Evolutionary conservation across 192 early-diverging fungal genomes (phyloP).

Genomic region (Ramicandelaber brevisporus): DNA sequence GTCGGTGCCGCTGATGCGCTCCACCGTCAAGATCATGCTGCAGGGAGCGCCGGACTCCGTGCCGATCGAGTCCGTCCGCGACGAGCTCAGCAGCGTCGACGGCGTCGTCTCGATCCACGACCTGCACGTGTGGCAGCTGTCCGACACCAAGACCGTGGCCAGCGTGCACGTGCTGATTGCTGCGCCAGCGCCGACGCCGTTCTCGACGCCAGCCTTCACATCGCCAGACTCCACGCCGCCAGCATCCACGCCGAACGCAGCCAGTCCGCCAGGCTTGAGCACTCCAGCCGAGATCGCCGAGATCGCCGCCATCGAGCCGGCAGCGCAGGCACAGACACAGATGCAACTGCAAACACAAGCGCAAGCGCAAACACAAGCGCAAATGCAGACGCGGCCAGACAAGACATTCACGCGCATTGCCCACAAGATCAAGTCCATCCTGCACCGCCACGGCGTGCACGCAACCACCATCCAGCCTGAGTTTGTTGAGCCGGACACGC

Average conservation of each 20-base stretch:
- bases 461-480: slow-evolving; percentile 82
- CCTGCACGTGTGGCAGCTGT: slow-evolving; percentile 79
- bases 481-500: slow-evolving; percentile 21
- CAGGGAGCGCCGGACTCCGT: slow-evolving; percentile 52
- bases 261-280: too few species aligned
- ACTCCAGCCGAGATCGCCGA: slow-evolving; percentile 1
- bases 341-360: too few species aligned
- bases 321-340: too few species aligned
- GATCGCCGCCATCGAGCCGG: too few species aligned
- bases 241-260: too few species aligned
- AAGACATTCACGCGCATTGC: too few species aligned
- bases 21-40: slow-evolving; percentile 51
- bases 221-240: too few species aligned
- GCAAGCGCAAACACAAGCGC: too few species aligned
- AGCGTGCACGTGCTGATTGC: slow-evolving; percentile 55
- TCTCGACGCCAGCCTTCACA: too few species aligned
- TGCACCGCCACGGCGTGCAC: slow-evolving; percentile 64
- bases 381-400: too few species aligned
- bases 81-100: slow-evolving; percentile 26
- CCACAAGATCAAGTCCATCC: slow-evolving; percentile 34
- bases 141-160: slow-evolving; percentile 53
- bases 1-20: slow-evolving; percentile 31
- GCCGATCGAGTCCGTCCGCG: slow-evolving; percentile 29
- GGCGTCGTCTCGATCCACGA: slow-evolving; percentile 63
- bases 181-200: too few species aligned